Base-by-base conservation (phyloP, 2,329 filamentous ascomycete genomes). In the Pseudocercospora fuligena region DNA sequence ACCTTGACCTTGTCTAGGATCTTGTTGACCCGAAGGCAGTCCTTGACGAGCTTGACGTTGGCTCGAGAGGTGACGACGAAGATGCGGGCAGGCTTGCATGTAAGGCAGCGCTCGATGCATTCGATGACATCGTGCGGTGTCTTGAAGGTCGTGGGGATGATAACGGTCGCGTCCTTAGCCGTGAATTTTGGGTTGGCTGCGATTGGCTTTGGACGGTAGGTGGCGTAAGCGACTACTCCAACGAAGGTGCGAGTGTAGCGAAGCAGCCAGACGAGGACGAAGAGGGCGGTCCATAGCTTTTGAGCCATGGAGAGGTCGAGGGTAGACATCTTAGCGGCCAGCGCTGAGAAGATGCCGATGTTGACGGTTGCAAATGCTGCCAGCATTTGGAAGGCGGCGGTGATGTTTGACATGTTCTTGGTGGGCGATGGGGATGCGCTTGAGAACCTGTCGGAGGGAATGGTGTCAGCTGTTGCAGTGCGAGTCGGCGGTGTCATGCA, bases 141-240 rank as follows among this genome's bases (percentile, higher is more conserved):
- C 63, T 74, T 74, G 70, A 77, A 79, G 1, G 75, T 76, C 0
- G 77, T 79, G 1, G 77, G 77, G 19, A 78, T 69, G 29, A 78
- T 65, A 53, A 78, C 73, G 1, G 75, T 74, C 23, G 73, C 74
- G 65, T 78, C 74, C 12, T 64, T 36, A 3, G 70, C 60, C 11
- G 56, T 71, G 68, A 70, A 78, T 6, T 43, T 70, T 7, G 77
- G 77, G 3, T 69, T 71, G 1, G 64, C 59, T 1, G 65, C 49
- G 21, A 76, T 60, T 1, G 71, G 70, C n/a, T 71, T 72, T 5
- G 76, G 68, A 58, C 73, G 73, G 71, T 73, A 76, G 12, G 66
- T 68, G 59, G 66, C 19, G 60, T 72, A 77, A 11, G 74, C 71
- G 64, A 65, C 69, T 51, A 76, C 73, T 51, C 73, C 68, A 25